phyloP scores from a whole-genome alignment of 179 eudicot species.

The Nepenthes alata region DNA sequence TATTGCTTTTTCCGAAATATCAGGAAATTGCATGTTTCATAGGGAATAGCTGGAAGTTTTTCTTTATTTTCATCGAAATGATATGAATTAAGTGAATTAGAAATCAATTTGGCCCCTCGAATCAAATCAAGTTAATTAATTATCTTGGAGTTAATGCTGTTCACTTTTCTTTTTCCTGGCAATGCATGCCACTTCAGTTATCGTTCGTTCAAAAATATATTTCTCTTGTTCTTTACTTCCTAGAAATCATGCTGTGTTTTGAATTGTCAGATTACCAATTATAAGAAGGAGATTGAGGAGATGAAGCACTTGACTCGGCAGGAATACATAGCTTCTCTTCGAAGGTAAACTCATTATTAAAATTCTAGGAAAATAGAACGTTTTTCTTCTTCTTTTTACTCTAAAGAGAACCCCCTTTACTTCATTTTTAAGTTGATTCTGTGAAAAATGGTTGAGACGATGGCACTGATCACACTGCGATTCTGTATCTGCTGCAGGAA shows the following conservation, averaged over 20 bases:
- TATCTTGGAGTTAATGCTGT: too few relatives aligned
- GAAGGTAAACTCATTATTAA: slow-evolving; percentile 23
- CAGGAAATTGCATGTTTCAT: too few relatives aligned
- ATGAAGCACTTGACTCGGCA: slow-evolving; percentile 66
- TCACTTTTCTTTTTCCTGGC: too few relatives aligned
- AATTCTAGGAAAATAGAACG: not conserved
- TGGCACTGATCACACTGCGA: not conserved
- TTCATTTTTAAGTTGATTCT: not conserved
- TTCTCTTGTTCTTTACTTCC: too few relatives aligned
- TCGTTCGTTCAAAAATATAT: too few relatives aligned
- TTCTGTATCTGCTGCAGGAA: slow-evolving; percentile 33
- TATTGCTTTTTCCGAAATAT: too few relatives aligned
- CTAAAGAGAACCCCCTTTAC: not conserved
- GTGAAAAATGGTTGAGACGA: not conserved
- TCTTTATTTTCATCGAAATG: too few relatives aligned
- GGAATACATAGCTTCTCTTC: slow-evolving; percentile 43
- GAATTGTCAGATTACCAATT: slow-evolving; percentile 26
- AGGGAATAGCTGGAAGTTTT: too few relatives aligned
- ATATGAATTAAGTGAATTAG: too few relatives aligned
- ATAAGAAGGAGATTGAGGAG: slow-evolving; percentile 48
- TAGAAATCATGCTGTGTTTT: too few relatives aligned
- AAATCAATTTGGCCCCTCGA: too few relatives aligned
- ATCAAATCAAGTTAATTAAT: too few relatives aligned
- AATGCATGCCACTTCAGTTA: not conserved
- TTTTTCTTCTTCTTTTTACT: not conserved